Evolutionary conservation across 768 basidiomycete species (phyloP).

Genomic region (Amanita rimosa): DNA sequence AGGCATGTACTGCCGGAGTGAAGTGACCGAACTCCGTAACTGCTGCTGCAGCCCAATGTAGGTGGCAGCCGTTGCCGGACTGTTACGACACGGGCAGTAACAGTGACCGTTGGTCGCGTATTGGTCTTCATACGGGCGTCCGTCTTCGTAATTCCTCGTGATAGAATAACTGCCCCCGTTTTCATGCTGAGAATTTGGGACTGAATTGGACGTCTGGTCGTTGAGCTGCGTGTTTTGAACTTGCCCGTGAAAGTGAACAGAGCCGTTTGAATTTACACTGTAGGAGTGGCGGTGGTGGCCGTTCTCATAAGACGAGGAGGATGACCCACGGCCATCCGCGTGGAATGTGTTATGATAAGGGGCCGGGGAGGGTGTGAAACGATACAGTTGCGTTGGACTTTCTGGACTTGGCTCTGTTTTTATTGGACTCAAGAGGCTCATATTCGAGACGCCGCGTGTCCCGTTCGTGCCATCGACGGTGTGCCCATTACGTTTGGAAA

Average conservation of each 20-base stretch:
- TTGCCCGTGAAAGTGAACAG: conserved; percentile 11
- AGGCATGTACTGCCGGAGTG: conserved; percentile 51
- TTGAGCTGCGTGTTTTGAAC: conserved; percentile 4
- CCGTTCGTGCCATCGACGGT: conserved; percentile 25
- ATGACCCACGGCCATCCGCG: conserved; percentile 28
- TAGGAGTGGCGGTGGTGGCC: conserved; percentile 23
- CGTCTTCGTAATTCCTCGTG: conserved; percentile 28
- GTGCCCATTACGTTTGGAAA: conserved; percentile 25
- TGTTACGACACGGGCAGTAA: conserved; percentile 54
- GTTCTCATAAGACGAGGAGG: conserved; percentile 21
- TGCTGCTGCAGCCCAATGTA: conserved; percentile 55
- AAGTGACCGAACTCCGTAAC: conserved; percentile 42
- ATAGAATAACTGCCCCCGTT: conserved; percentile 19
- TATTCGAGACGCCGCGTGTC: conserved; percentile 25
- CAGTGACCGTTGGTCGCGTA: conserved; percentile 1
- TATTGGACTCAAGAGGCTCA: conserved; percentile 41
- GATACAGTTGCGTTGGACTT: conserved; percentile 45
- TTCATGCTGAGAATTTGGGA: conserved; percentile 26
- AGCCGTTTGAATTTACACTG: conserved; percentile 17
- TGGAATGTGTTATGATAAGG: conserved; percentile 41
- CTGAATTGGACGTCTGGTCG: not conserved
- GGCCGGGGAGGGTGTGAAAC: conserved; percentile 54
- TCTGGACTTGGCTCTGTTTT: conserved; percentile 55
- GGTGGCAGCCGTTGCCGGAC: conserved; percentile 44
- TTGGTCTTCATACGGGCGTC: conserved; percentile 21